phyloP scores from a whole-genome alignment of 2,329 filamentous ascomycete genomes.

The Diaporthe destruens region DNA sequence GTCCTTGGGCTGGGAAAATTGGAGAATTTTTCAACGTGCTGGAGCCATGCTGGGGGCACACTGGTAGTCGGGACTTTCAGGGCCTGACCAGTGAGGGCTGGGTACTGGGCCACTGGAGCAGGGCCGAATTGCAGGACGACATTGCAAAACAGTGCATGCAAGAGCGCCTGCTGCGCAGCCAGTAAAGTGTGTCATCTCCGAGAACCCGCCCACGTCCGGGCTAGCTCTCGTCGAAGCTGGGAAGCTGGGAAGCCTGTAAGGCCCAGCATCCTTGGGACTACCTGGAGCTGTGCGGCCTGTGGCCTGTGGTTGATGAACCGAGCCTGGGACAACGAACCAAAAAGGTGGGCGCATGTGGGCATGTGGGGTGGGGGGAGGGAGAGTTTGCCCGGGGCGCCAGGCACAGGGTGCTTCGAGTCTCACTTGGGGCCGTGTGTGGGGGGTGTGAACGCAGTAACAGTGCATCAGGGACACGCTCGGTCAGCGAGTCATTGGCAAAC shows the following conservation, averaged over 20 bases:
- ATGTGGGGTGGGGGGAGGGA: constrained; percentile 36
- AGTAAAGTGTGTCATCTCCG: constrained; percentile 34
- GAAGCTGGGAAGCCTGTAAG: not conserved
- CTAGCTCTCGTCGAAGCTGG: constrained; percentile 10
- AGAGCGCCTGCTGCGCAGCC: constrained; percentile 30
- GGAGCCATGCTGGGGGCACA: constrained; percentile 37
- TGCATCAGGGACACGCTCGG: constrained; percentile 34
- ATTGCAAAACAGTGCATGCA: constrained; percentile 40
- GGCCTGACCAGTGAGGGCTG: constrained; percentile 9
- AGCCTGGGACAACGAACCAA: constrained; percentile 36
- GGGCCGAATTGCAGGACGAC: constrained; percentile 41
- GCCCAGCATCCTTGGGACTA: constrained; percentile 37
- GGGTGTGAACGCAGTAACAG: constrained; percentile 34
- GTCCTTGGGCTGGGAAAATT: constrained; percentile 39
- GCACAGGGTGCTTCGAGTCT: constrained; percentile 35
- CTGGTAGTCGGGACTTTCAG: constrained; percentile 36
- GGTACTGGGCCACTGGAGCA: constrained; percentile 31
- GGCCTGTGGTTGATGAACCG: constrained; percentile 33
- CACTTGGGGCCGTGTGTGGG: constrained; percentile 19
- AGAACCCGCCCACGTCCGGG: constrained; percentile 26
- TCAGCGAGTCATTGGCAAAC: constrained; percentile 41
- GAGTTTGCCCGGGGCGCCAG: constrained; percentile 34
- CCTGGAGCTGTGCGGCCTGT: constrained; percentile 27
- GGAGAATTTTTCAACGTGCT: constrained; percentile 39
- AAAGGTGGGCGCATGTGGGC: constrained; percentile 23